Base-by-base conservation (phyloP, 768 basidiomycete genomes). In the Infundibulicybe gibba region DNA sequence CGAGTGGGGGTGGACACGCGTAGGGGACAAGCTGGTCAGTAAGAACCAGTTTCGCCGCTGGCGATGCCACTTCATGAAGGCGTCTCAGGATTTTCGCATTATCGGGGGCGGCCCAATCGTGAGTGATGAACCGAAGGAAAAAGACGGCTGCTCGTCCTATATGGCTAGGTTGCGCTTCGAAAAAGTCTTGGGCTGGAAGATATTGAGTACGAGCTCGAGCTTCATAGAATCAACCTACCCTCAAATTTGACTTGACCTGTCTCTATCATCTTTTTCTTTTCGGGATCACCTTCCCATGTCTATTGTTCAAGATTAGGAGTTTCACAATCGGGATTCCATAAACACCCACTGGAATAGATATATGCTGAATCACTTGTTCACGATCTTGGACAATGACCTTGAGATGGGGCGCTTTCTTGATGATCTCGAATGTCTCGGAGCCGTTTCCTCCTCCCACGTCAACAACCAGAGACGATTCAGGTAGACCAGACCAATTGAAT, bases 31-130 rank as follows among this genome's bases (percentile, higher is more conserved):
- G 33, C 9, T 41, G 43, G 32, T 65, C 64, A 21, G 57, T 43
- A 14, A 65, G 32, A 19, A 67, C 41, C 10, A 67, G 57, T 43
- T 50, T 54, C 2, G 65, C 66, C 1, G 34, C 37, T 0, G 60
- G 48, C 2, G 39, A 20, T 8, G 66, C 64, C 2, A 59, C 63
- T 5, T 35, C 55, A 19, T 62, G 54, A 3, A 68, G 54, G n/a
- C 59, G 53, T 15, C 41, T 32, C 13, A 69, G 57, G 35, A 69
- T 63, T 10, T 41, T 38, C 6, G 34, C 5, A 32, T 43, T 52
- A 17, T 54, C 20, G 0, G 45, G 49, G 45, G 64, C 60, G 5
- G 59, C 40, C 65, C 65, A 67, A 51, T 69, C 61, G 49, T 69
- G 67, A 21, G 61, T 33, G 32, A 65, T 62, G 33, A 45, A 40